Percentiles rank a stretch among this genome's conserved stretches.
phyloP scores from a whole-genome alignment of 371 early-diverging fungal genomes.

The Entomophthora muscae region DNA sequence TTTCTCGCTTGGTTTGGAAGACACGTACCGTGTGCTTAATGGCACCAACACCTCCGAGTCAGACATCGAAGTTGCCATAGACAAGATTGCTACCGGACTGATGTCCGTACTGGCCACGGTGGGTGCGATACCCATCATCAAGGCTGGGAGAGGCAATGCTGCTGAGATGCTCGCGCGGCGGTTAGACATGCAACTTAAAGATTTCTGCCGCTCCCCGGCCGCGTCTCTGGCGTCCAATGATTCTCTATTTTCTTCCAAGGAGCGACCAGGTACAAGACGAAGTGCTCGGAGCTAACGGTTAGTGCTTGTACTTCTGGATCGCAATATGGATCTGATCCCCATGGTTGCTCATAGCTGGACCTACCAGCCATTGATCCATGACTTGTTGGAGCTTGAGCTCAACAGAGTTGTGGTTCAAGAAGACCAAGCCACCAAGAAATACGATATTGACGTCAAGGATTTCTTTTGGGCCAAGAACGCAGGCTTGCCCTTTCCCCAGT shows the following conservation, averaged over 20 bases:
- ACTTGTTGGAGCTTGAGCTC: slow-evolving; percentile 80
- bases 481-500: slow-evolving; percentile 91
- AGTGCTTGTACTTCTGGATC: slow-evolving; percentile 82
- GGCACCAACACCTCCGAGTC: slow-evolving; percentile 60
- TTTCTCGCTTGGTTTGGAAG: slow-evolving; percentile 78
- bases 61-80: slow-evolving; percentile 55
- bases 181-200: slow-evolving; percentile 73
- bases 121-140: slow-evolving; percentile 67
- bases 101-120: slow-evolving; percentile 88
- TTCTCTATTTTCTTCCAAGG: background rate
- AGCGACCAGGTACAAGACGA: background rate
- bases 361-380: slow-evolving; percentile 92
- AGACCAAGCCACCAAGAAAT: slow-evolving; percentile 61
- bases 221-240: background rate
- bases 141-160: slow-evolving; percentile 75
- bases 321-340: slow-evolving; percentile 87
- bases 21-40: slow-evolving; percentile 65
- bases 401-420: slow-evolving; percentile 59
- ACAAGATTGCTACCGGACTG: slow-evolving; percentile 55
- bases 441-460: slow-evolving; percentile 81
- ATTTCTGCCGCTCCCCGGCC: slow-evolving; percentile 14
- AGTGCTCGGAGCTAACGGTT: slow-evolving; percentile 7
- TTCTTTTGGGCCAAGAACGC: slow-evolving; percentile 91
- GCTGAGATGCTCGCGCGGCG: slow-evolving; percentile 85
- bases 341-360: slow-evolving; percentile 97